Base-by-base conservation (phyloP, 768 basidiomycete species). In the Rhizopogon vulgaris region DNA sequence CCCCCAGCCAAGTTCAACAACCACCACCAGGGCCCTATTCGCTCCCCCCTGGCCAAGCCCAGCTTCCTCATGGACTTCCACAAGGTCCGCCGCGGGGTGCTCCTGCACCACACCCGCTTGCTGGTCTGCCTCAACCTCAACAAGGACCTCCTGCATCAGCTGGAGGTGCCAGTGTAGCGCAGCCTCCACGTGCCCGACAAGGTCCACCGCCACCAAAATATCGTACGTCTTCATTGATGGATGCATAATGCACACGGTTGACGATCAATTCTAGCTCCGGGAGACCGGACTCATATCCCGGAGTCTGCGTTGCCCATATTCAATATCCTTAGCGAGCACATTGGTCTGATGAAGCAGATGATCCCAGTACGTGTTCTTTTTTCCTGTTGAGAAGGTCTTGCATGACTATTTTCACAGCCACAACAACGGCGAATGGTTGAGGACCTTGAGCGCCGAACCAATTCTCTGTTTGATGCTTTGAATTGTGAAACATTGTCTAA, bases 221-320 rank as follows among this genome's bases (percentile, higher is more conserved):
- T 66, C 84, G 83, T 85, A 58, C 65, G 82, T 78, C 9, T 25
- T 48, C 36, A n/a, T 47, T 41, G 10, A 42, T 27, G 24, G 10
- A n/a, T 14, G 38, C n/a, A 18, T 28, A 10, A 45, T 40, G 48
- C 43, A 34, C 48, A 22, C 39, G 60, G 22, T 36, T 25, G 17
- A 38, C 15, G 27, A 48, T 49, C 53, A 25, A 51, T 63, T 41
- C 12, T 63, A 95, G 93, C 94, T 39, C 77, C 84, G 48, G 94
- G 95, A 51, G 95, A 98, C 65, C 78, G 94, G 25, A 82, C 80
- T n/a, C 95, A 97, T 66, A 96, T 97, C 48, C 87, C 93, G 1
- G 82, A 85, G 8, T 71, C 76, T 41, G 75, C 79, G 18, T 67
- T 74, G 52, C 83, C 86, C 1, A 82, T 88, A 46, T 93, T 76